These are phyloP conservation scores for Kurtzmaniella fragi DNA, from an alignment of 805 yeast genomes.

Conservation along the genomic window DNA sequence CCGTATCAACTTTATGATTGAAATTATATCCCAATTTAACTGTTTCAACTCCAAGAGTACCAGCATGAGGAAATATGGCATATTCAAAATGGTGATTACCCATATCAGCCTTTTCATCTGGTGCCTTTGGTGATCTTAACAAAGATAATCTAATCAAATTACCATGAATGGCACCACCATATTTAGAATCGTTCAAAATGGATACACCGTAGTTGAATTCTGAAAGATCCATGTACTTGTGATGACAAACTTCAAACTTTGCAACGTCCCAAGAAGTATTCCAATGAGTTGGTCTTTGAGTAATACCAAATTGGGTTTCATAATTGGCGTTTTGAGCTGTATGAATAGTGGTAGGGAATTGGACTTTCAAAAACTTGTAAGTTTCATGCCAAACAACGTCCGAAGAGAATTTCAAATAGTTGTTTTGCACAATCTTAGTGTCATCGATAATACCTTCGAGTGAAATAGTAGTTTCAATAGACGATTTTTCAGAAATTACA, in stretches of 20 bases:
- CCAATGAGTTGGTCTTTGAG: constrained; percentile 88
- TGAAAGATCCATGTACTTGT: constrained; percentile 87
- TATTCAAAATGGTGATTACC: constrained; percentile 80
- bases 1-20: constrained; percentile 46
- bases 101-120: constrained; percentile 94
- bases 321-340: constrained; percentile 69
- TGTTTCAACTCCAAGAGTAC: constrained; percentile 56
- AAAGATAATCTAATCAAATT: constrained; percentile 81
- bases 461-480: constrained; percentile 64
- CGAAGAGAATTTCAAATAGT: constrained; percentile 32
- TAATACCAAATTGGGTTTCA: constrained; percentile 92
- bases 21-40: constrained; percentile 76
- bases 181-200: constrained; percentile 76
- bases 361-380: constrained; percentile 86
- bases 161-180: constrained; percentile 94
- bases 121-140: constrained; percentile 87
- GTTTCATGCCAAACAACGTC: constrained; percentile 82
- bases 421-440: constrained; percentile 23
- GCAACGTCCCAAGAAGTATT: constrained; percentile 97
- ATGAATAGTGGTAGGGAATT: constrained; percentile 83
- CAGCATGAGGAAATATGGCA: constrained; percentile 79
- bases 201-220: constrained; percentile 86
- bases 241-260: constrained; percentile 92
- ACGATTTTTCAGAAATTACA: constrained; percentile 51
- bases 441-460: constrained; percentile 56